Evolutionary conservation across 1,284 basidiomycete genomes (phyloP).

Genomic region (Microbotryum violaceum): DNA sequence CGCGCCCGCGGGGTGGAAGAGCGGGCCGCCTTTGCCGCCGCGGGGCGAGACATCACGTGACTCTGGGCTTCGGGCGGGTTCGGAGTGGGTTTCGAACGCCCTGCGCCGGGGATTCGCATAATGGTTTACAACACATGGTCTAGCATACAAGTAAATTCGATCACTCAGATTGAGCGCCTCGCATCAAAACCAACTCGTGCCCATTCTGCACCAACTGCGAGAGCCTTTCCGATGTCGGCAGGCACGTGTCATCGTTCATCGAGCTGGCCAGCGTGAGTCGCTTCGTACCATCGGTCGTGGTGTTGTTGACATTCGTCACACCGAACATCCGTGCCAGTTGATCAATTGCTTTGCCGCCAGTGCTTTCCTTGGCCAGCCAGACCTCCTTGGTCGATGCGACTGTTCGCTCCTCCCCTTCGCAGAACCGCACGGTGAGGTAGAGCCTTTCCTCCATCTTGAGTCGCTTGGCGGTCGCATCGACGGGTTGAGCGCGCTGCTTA

Average conservation of each 20-base stretch:
- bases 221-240: neutral
- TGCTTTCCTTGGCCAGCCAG: neutral
- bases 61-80: too few relatives aligned
- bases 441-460: constrained; percentile 3
- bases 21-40: neutral
- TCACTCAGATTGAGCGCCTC: neutral
- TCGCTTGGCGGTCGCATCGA: neutral
- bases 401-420: neutral
- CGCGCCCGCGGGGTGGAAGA: neutral
- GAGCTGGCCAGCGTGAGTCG: neutral
- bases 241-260: neutral
- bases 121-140: neutral
- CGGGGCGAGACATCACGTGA: neutral
- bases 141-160: too few relatives aligned
- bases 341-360: neutral
- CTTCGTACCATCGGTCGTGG: neutral
- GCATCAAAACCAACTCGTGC: neutral
- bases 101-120: neutral
- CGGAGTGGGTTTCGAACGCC: neutral
- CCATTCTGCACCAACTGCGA: neutral
- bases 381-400: neutral
- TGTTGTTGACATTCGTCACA: constrained; percentile 1
- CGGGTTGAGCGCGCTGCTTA: neutral
- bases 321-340: neutral
- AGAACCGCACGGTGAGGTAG: neutral